A percentile compares a stretch with the other conserved stretches of the same genome.
phyloP scores from a whole-genome alignment of 2,329 filamentous ascomycete genomes.

The Aspergillus sp. region DNA sequence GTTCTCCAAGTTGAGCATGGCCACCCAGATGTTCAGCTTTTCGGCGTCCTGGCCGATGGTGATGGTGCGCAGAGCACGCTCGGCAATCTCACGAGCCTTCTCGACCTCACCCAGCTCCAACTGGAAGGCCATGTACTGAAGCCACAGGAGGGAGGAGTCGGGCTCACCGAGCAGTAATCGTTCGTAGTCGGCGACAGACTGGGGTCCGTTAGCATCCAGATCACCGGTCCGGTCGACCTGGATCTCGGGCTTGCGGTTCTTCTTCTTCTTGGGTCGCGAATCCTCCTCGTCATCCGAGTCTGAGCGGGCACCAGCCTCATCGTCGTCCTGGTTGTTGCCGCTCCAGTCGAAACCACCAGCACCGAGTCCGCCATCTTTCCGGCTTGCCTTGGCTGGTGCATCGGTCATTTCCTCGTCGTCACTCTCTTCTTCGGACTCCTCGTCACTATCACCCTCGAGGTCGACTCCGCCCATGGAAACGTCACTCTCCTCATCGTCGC shows the following conservation, averaged over 20 bases:
- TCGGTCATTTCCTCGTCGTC: conserved; percentile 48
- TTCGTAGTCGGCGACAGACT: conserved; percentile 90
- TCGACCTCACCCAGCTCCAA: conserved; percentile 86
- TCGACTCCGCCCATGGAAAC: conserved; percentile 49
- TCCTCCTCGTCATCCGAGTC: conserved; percentile 54
- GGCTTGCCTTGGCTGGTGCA: conserved; percentile 31
- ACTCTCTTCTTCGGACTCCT: conserved; percentile 48
- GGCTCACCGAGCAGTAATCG: conserved; percentile 87
- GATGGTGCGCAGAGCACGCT: conserved; percentile 88
- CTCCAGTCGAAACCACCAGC: conserved; percentile 87
- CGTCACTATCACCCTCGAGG: conserved; percentile 44
- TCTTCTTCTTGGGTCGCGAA: conserved; percentile 66
- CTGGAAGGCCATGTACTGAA: conserved; percentile 98
- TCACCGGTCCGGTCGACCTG: conserved; percentile 90
- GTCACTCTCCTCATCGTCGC: conserved; percentile 39
- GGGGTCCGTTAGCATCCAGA: conserved; percentile 82
- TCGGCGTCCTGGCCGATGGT: conserved; percentile 87
- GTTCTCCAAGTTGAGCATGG: conserved; percentile 90
- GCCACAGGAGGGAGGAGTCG: conserved; percentile 91
- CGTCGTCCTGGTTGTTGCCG: conserved; percentile 63
- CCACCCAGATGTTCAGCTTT: conserved; percentile 94
- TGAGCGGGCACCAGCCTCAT: conserved; percentile 45
- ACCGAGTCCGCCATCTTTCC: conserved; percentile 59
- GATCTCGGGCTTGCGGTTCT: conserved; percentile 73
- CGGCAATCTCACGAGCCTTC: conserved; percentile 84